Evolutionary conservation across 495 filamentous ascomycete genomes (phyloP), one percentile per base, ranked within the genome.

Genomic region (Aspergillus sclerotioniger): DNA sequence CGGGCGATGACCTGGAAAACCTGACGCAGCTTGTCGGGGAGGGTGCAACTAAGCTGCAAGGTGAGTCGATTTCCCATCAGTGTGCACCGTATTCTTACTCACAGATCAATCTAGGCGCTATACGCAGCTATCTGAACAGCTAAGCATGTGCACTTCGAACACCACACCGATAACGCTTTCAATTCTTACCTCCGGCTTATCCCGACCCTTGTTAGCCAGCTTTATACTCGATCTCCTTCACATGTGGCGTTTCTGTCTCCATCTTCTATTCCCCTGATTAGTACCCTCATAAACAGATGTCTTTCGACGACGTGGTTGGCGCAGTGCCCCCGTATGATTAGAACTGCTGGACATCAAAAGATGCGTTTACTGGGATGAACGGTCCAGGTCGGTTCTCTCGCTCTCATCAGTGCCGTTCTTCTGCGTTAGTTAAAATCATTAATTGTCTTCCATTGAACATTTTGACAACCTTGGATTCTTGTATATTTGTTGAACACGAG

Each of bases 1-100:
- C 93, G 35, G 91, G 90, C 43, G 94, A 98, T 68, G 94, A 98
- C 71, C 69, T 98, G 37, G 95, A 98, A 71, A 95, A 95, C 68
- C 69, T 97, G 59, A 87, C 87, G 4, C 81, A 85, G 59, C 79
- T 90, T 49, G 69, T 96, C 12, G 94, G 94, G 5, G 91, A 96
- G 65, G 94, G 90, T 19, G 92, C 91, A 16, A 81, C 77, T 37
- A 86, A 84, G 71, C 73, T 98, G 67, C 91, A 96, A 79, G 91
- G 91, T 75, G 21, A 57, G 76, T 70, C 20, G 41, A 41, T 20
- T 37, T 28, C 51, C 20, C 6, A 50, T 31, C 25, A 4, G 28
- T 51, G 15, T 12, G 6, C 10, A 16, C 15, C 16, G 7, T 6
- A 3, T 39, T 44, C 16, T 51, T 53, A 37, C 55, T 69, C 28